A percentile compares a stretch with the other conserved stretches of the same genome.
These are phyloP conservation scores for Ceratorhiza oryzae-sativae DNA, from an alignment of 1,284 basidiomycete genomes.

Conservation along the genomic window DNA sequence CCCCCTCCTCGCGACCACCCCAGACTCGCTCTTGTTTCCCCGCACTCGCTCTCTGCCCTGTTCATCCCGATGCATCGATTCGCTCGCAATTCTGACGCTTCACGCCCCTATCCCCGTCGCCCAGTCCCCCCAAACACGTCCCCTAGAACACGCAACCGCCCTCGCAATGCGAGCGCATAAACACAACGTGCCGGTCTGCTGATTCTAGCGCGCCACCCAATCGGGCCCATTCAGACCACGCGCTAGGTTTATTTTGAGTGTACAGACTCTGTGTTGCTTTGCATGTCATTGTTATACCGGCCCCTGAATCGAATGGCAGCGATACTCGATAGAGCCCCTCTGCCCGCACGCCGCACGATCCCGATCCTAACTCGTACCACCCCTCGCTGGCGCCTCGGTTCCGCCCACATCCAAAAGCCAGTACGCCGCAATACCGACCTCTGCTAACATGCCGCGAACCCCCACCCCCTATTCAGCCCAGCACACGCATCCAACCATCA, in stretches of 20 bases:
- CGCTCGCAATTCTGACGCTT: background rate
- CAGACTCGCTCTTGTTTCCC: conserved; percentile 16
- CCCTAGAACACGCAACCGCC: too few species aligned
- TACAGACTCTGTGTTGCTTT: background rate
- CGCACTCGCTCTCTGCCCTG: background rate
- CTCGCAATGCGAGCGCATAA: background rate
- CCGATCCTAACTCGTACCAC: background rate
- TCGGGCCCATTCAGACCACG: background rate
- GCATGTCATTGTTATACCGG: background rate
- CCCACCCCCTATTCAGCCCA: background rate
- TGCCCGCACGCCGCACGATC: background rate
- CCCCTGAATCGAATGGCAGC: background rate
- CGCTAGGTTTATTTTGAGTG: conserved; percentile 6
- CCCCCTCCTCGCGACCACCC: conserved; percentile 3
- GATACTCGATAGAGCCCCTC: background rate
- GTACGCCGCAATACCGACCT: background rate
- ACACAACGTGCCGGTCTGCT: background rate
- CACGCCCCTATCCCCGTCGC: conserved; percentile 12
- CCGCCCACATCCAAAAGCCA: background rate
- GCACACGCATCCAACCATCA: conserved; percentile 5
- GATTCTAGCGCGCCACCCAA: background rate
- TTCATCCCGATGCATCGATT: background rate
- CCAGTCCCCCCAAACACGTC: background rate
- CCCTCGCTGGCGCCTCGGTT: background rate
- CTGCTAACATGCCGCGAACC: background rate